A percentile compares a stretch with the other conserved stretches of the same genome.
Conservation (phyloP, 169 alveolate genomes). For the Cryptosporidium tyzzeri region DNA sequence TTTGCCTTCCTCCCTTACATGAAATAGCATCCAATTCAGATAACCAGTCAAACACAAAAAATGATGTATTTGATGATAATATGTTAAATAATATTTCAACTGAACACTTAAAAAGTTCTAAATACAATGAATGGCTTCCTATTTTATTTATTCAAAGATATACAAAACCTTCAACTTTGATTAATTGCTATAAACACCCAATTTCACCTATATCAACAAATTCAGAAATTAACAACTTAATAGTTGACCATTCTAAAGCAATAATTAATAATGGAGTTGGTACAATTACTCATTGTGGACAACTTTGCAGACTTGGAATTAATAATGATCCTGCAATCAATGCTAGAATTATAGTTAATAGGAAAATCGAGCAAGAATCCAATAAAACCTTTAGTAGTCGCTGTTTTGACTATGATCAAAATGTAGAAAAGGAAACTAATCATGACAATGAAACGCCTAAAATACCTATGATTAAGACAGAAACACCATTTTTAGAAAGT, state of each 20-base stretch:
- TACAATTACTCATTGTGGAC: conserved; percentile 58
- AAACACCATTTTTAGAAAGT: conserved; percentile 1
- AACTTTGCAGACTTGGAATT: conserved; percentile 63
- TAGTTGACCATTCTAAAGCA: neutral
- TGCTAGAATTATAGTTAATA: conserved; percentile 31
- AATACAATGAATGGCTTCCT: conserved; percentile 75
- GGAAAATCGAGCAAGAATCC: conserved; percentile 2
- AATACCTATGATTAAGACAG: conserved; percentile 47
- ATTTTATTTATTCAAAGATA: conserved; percentile 65
- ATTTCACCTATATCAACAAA: neutral
- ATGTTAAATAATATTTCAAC: neutral
- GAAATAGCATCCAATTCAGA: conserved; percentile 6
- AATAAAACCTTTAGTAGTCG: neutral
- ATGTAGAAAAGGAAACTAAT: neutral
- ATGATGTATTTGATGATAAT: neutral
- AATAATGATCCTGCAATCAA: conserved; percentile 59
- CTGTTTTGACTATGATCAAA: neutral
- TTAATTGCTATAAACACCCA: neutral
- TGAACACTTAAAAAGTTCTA: conserved; percentile 45
- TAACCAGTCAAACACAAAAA: conserved; percentile 1
- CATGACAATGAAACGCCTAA: conserved; percentile 12
- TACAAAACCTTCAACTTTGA: neutral
- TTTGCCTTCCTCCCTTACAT: conserved; percentile 36
- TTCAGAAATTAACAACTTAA: neutral
- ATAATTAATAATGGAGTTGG: conserved; percentile 23